Base-by-base conservation (phyloP, 768 basidiomycete genomes). In the Chlorophyllum brunneum region DNA sequence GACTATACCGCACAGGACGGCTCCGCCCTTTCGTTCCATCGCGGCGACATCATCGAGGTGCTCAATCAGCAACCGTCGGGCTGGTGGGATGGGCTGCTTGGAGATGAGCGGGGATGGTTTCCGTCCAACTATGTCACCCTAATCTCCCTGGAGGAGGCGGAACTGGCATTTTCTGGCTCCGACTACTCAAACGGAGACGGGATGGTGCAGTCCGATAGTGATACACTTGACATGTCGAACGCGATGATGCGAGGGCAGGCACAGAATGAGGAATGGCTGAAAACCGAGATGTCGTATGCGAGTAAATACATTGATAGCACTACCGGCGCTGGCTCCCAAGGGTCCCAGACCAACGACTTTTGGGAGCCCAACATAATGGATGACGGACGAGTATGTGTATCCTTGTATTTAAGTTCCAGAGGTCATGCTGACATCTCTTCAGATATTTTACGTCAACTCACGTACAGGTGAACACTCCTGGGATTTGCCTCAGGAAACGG, bases 71-170 rank as follows among this genome's bases (percentile, higher is more conserved):
- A 98, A 49, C 88, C 91, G 31, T 90, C 90, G 4, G 95, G 95
- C 13, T 99, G 95, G 95, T 98, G 95, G 97, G 95, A 99, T 66
- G 95, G 95, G 4, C 73, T 97, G 54, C 77, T 97, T 18, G 82
- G 85, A 42, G 88, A 91, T 49, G 86, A 89, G 66, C 83, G 95
- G 45, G 95, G 95, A 52, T 95, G 92, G 92, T 95, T 99, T 69
- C 95, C 95, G 18, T 92, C 89, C 59, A 99, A 98, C 72, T 98
- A 97, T 72, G 94, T 97, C 39, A 71, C 75, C 41, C 65, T 81
- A 39, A 83, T 98, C 51, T 78, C 82, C 22, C 88, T 91, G 56
- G 85, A 89, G 61, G 90, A 92, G 62, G 89, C 85, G 2, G 92
- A 91, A 54, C 66, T 77, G 20, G 81, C 77, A 9, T 76, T 87